Evolutionary conservation across 1,284 basidiomycete genomes (phyloP), one percentile per base, ranked within the genome.

Genomic region (Porogramme epimiltina): DNA sequence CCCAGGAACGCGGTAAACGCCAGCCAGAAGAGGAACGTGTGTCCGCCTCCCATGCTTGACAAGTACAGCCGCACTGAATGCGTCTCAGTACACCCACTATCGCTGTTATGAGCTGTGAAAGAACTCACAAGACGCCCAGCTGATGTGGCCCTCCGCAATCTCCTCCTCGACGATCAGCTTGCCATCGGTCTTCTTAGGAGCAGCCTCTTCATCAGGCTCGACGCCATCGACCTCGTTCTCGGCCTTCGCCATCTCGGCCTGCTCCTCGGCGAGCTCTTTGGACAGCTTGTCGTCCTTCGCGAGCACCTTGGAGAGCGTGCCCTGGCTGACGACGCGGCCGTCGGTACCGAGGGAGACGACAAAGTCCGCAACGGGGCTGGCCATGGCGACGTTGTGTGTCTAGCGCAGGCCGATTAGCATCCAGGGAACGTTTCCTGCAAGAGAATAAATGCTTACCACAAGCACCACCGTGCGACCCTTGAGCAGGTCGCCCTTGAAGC

Each of bases 331-430:
- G 23, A 84, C 66, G 1, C 70, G 73, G 3, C 84, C 82, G 55
- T 84, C 80, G 13, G 71, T 62, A 6, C 73, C 69, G 26, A 92
- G 65, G 2, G 79, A 78, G 20, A 90, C 77, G 20, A 87, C 77
- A 63, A 79, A 86, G 41, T 81, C 76, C n/a, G 87, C 85, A 28
- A 88, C 72, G 2, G 84, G 80, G 19, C 76, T 75, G 18, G 77
- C 75, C 65, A 91, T 77, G 4, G 81, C 79, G 28, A 89, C 75
- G 61, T 91, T 89, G 67, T 91, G 88, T 0, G 89, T 90, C 81
- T 84, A 40, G 13, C 22, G 18, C n/a, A 13, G 23, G n/a, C 23
- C 13, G 2, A 19, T 39, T 13, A 24, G 8, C 28, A 25, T 28
- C 23, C 25, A 1, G 2, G 13, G 20, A n/a, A 4, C 5, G 10